Percentiles rank a stretch among this genome's conserved stretches.
phyloP scores from a whole-genome alignment of 2,329 filamentous ascomycete genomes.

The Fusarium staphyleae region DNA sequence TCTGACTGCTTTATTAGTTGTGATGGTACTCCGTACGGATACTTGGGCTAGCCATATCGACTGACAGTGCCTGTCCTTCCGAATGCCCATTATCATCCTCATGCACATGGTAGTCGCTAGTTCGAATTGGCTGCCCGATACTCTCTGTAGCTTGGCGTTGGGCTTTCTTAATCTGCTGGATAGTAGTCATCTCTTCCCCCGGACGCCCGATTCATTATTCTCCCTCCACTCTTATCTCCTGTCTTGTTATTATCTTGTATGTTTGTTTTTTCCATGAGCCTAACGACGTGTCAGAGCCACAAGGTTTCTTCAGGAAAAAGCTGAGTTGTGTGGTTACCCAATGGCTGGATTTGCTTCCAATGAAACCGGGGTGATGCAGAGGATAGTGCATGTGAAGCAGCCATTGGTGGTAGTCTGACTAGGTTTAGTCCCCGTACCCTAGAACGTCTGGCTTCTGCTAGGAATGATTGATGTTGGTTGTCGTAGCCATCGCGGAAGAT shows the following conservation, averaged over 20 bases:
- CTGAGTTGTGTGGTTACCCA: constrained; percentile 14
- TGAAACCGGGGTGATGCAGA: constrained; percentile 14
- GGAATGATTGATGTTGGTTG: constrained; percentile 14
- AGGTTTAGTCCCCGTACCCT: constrained; percentile 24
- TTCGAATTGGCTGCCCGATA: background rate
- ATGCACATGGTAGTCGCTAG: background rate
- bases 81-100: constrained; percentile 2
- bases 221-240: constrained; percentile 12
- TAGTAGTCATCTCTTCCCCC: constrained; percentile 2
- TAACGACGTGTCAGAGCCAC: constrained; percentile 31
- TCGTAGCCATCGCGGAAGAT: constrained; percentile 22
- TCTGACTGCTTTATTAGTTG: no score
- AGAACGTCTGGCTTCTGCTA: constrained; percentile 11
- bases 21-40: no score
- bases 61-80: constrained; percentile 5
- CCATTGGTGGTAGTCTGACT: constrained; percentile 23
- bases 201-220: constrained; percentile 15
- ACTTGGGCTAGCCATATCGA: constrained; percentile 9
- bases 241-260: background rate
- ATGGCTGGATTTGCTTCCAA: constrained; percentile 20
- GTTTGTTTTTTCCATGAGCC: constrained; percentile 4
- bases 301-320: constrained; percentile 12
- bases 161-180: constrained; percentile 7
- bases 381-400: constrained; percentile 9
- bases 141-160: constrained; percentile 1